Conservation (phyloP, 495 filamentous ascomycete species). For the Neohortaea acidophila region DNA sequence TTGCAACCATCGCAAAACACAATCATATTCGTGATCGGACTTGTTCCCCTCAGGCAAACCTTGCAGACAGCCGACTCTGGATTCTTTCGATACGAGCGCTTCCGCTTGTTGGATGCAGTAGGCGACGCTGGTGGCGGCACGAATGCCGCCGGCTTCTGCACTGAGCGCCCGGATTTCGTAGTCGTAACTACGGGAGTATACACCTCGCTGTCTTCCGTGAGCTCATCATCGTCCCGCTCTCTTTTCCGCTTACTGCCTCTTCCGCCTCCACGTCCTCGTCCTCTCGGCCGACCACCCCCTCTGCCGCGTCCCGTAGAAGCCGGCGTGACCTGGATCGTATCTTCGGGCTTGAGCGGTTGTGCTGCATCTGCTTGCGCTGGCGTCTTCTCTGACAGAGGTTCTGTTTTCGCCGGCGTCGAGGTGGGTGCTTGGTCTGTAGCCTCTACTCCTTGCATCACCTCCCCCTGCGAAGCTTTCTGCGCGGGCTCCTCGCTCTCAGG, state of each 20-base stretch:
- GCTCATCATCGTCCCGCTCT: conserved; percentile 22
- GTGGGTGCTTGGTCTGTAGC: conserved; percentile 17
- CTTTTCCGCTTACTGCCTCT: conserved; percentile 29
- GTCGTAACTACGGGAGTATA: conserved; percentile 43
- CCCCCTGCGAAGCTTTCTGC: conserved; percentile 30
- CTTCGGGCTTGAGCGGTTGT: conserved; percentile 2
- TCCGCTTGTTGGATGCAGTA: conserved; percentile 27
- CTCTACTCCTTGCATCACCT: conserved; percentile 30
- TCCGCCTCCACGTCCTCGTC: conserved; percentile 21
- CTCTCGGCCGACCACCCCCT: conserved; percentile 29
- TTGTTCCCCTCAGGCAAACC: conserved; percentile 62
- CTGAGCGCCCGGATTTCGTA: conserved; percentile 71
- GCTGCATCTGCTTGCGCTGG: conserved; percentile 3
- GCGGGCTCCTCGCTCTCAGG: conserved; percentile 16
- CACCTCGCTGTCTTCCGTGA: conserved; percentile 34
- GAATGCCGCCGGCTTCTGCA: conserved; percentile 59
- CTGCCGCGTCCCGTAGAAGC: conserved; percentile 26
- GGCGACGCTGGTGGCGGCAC: conserved; percentile 38
- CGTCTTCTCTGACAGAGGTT: conserved; percentile 7
- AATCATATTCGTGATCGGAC: conserved; percentile 64
- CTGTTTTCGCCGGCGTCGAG: neutral
- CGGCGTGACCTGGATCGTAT: conserved; percentile 8
- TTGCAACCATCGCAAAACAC: conserved; percentile 94
- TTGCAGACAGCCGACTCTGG: conserved; percentile 45
- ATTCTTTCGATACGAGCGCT: conserved; percentile 30